Evolutionary conservation across 1,284 basidiomycete genomes (phyloP).

Genomic region (Meira nashicola): DNA sequence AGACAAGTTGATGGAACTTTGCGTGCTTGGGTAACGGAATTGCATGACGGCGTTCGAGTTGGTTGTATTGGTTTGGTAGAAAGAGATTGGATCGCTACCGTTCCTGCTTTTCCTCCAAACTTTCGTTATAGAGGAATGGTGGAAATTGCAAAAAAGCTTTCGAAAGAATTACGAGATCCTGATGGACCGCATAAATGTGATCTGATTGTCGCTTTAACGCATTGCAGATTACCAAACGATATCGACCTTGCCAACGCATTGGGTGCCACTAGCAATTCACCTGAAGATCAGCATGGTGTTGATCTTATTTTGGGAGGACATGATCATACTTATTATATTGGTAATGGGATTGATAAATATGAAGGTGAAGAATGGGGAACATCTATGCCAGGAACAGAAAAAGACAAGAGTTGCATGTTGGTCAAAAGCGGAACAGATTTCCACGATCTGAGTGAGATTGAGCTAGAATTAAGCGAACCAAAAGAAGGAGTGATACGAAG

Average conservation of each 20-base stretch:
- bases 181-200: constrained; percentile 65
- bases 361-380: constrained; percentile 63
- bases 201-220: constrained; percentile 74
- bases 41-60: constrained; percentile 66
- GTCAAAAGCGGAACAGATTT: constrained; percentile 89
- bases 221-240: constrained; percentile 67
- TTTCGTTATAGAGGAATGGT: constrained; percentile 57
- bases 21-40: constrained; percentile 60
- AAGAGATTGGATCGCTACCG: constrained; percentile 76
- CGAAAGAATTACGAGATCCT: constrained; percentile 68
- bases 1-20: constrained; percentile 32
- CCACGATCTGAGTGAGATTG: constrained; percentile 73
- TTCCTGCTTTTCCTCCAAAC: constrained; percentile 71
- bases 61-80: constrained; percentile 79
- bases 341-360: constrained; percentile 70
- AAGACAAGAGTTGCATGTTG: constrained; percentile 59
- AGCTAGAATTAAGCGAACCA: constrained; percentile 63
- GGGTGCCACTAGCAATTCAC: constrained; percentile 54
- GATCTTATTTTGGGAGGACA: constrained; percentile 85
- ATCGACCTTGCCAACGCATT: constrained; percentile 61
- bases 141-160: constrained; percentile 56
- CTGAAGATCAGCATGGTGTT: constrained; percentile 64
- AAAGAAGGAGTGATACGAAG: constrained; percentile 64
- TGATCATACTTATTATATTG: constrained; percentile 80
- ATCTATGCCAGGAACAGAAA: constrained; percentile 65